Evolutionary conservation across 306 rosid species (phyloP).

Genomic region (Vachellia collinsii): DNA sequence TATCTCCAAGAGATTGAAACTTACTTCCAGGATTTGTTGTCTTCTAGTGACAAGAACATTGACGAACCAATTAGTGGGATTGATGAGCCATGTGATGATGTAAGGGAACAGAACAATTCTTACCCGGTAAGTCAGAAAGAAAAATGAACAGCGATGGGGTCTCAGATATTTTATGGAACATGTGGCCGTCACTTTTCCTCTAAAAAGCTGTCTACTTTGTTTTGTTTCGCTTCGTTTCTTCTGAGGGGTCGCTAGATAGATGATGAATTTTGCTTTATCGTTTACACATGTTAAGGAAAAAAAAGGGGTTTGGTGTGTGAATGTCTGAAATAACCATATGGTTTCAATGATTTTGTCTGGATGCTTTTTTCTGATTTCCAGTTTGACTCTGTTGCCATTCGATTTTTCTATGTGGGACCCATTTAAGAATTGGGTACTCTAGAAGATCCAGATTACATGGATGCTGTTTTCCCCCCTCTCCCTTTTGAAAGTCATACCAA

Average conservation of each 20-base stretch:
- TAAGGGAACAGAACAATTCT: slow-evolving; percentile 44
- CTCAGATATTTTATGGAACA: slow-evolving; percentile 40
- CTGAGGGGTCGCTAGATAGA: slow-evolving; percentile 42
- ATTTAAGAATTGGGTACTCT: not conserved
- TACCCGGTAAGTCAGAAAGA: slow-evolving; percentile 52
- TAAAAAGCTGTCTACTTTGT: slow-evolving; percentile 27
- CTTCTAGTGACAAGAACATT: slow-evolving; percentile 48
- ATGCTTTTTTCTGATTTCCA: slow-evolving; percentile 1
- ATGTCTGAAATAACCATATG: slow-evolving; percentile 36
- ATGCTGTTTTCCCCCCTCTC: slow-evolving; percentile 23
- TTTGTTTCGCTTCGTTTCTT: slow-evolving; percentile 42
- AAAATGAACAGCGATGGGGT: not conserved
- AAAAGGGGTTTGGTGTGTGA: slow-evolving; percentile 12
- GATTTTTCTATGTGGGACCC: slow-evolving; percentile 20
- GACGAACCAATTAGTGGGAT: slow-evolving; percentile 50
- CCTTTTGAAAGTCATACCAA: not conserved
- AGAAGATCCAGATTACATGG: not conserved
- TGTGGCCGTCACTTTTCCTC: slow-evolving; percentile 46
- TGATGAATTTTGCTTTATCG: slow-evolving; percentile 19
- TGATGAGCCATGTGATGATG: slow-evolving; percentile 46
- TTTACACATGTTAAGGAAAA: not conserved
- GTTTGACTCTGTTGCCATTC: slow-evolving; percentile 35
- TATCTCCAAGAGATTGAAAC: slow-evolving; percentile 61
- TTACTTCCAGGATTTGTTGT: slow-evolving; percentile 55
- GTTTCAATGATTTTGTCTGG: slow-evolving; percentile 6